Evolutionary conservation across 352 stramenopile species (phyloP).

Genomic region (Hyaloperonospora arabidopsidis): DNA sequence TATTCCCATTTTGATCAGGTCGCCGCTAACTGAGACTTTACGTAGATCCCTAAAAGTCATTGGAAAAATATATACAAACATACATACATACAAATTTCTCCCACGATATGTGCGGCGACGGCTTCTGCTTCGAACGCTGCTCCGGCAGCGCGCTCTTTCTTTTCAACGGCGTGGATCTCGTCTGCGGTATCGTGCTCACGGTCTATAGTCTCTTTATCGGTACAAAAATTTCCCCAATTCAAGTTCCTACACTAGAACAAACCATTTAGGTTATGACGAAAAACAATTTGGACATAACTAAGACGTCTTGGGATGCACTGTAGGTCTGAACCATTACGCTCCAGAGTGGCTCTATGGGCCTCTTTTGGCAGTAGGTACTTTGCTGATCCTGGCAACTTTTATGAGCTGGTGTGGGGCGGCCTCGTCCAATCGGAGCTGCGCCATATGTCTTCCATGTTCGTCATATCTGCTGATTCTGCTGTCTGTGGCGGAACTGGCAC

Average conservation of each 20-base stretch:
- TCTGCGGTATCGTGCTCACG: conserved; percentile 45
- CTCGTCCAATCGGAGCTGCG: conserved; percentile 36
- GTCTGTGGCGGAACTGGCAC: conserved; percentile 46
- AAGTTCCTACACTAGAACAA: too few species aligned
- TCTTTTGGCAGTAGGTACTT: conserved; percentile 40
- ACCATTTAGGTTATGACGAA: too few species aligned
- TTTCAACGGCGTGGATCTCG: conserved; percentile 62
- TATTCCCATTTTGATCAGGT: too few species aligned
- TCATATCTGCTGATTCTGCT: conserved; percentile 57
- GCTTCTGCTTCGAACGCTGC: conserved; percentile 38
- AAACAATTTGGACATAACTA: too few species aligned
- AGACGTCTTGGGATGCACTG: neutral
- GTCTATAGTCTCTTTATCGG: conserved; percentile 60
- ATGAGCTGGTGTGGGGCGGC: conserved; percentile 67
- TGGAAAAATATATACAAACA: too few species aligned
- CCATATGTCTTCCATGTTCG: conserved; percentile 43
- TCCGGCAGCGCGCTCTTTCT: conserved; percentile 58
- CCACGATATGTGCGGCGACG: conserved; percentile 23
- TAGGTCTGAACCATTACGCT: conserved; percentile 55
- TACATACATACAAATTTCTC: neutral
- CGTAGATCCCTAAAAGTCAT: too few species aligned
- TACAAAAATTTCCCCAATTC: conserved; percentile 1
- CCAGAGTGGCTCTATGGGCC: conserved; percentile 62
- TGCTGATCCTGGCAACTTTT: conserved; percentile 39
- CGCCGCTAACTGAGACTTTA: too few species aligned